Conservation (phyloP, 495 filamentous ascomycete genomes). For the Aspergillus mulundensis region DNA sequence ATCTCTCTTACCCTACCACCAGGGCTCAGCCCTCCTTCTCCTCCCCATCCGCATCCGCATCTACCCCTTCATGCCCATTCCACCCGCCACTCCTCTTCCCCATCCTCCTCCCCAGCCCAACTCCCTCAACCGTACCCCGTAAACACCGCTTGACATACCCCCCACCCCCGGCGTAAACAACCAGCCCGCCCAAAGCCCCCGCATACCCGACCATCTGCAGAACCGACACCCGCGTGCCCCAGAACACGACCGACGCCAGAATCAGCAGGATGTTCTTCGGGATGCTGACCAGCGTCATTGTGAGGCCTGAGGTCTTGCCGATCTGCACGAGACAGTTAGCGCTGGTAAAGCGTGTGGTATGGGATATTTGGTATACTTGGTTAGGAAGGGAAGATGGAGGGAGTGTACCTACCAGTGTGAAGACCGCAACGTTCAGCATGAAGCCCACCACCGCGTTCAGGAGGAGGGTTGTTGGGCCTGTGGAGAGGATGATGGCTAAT, state of each 20-base stretch:
- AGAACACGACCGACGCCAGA: constrained; percentile 58
- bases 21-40: neutral
- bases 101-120: neutral
- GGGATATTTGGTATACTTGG: neutral
- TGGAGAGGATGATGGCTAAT: constrained; percentile 19
- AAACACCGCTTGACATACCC: neutral
- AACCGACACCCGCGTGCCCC: constrained; percentile 41
- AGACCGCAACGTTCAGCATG: constrained; percentile 69
- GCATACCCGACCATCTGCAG: constrained; percentile 1
- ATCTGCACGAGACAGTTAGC: constrained; percentile 53
- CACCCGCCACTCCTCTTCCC: neutral
- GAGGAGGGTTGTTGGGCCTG: constrained; percentile 56
- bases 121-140: neutral
- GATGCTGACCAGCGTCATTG: constrained; percentile 70
- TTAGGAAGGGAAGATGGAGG: neutral
- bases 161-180: constrained; percentile 4
- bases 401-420: constrained; percentile 60
- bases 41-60: neutral
- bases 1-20: no score
- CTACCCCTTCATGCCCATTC: neutral
- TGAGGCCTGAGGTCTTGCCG: constrained; percentile 71
- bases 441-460: constrained; percentile 72
- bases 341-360: no score
- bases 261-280: constrained; percentile 76
- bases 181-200: neutral